Evolutionary conservation across 2,329 filamentous ascomycete genomes (phyloP).

Genomic region (Pseudohalonectria lignicola): DNA sequence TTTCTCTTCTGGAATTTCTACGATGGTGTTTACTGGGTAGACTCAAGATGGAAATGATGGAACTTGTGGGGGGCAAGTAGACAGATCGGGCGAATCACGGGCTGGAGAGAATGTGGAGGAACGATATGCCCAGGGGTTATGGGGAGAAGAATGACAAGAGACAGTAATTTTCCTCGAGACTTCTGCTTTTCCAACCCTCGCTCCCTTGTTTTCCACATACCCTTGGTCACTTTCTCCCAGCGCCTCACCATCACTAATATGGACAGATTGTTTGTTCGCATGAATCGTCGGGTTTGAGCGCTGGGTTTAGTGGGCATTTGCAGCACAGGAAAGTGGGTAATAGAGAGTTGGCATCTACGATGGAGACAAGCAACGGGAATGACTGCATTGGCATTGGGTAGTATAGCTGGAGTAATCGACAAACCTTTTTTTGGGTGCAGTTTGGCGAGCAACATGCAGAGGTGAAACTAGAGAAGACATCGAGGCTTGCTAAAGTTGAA

Average conservation of each 20-base stretch:
- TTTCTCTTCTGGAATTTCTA: neutral
- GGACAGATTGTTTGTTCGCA: neutral
- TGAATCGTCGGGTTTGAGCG: too few relatives aligned
- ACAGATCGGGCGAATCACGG: neutral
- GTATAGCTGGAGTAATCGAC: too few relatives aligned
- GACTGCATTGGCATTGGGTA: too few relatives aligned
- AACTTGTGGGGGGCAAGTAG: neutral
- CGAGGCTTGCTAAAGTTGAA: too few relatives aligned
- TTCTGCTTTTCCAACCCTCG: neutral
- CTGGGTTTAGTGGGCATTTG: too few relatives aligned
- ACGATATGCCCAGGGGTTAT: too few relatives aligned
- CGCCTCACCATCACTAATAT: neutral
- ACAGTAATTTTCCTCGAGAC: neutral
- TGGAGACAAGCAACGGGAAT: too few relatives aligned
- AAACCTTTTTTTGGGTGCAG: too few relatives aligned
- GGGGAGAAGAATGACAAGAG: neutral
- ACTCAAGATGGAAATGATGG: too few relatives aligned
- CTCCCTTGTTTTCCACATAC: neutral
- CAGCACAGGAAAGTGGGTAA: too few relatives aligned
- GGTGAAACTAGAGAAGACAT: too few relatives aligned
- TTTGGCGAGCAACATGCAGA: neutral
- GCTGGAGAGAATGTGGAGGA: neutral
- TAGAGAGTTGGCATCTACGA: too few relatives aligned
- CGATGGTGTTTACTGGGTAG: slow-evolving; percentile 5
- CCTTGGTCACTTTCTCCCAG: neutral